phyloP scores from a whole-genome alignment of 208 protist species.

The Crithidia expoeki region DNA sequence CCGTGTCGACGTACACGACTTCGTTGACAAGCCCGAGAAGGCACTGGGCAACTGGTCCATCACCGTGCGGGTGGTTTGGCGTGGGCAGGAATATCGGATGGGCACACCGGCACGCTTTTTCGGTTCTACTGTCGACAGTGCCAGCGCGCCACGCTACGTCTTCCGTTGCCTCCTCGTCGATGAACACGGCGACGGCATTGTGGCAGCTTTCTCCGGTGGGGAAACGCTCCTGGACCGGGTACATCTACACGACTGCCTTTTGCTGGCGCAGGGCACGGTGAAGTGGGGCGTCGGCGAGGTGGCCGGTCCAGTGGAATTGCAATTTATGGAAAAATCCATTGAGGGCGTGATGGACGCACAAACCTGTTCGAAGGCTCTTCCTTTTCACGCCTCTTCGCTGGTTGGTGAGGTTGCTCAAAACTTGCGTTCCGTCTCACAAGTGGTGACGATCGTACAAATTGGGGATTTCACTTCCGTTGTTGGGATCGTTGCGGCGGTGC shows the following conservation, averaged over 20 bases:
- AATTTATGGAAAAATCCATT: constrained; percentile 47
- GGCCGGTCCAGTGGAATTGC: constrained; percentile 39
- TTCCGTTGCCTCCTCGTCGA: constrained; percentile 65
- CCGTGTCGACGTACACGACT: constrained; percentile 40
- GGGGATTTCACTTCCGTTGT: constrained; percentile 60
- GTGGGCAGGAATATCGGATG: constrained; percentile 36
- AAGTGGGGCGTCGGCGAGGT: constrained; percentile 39
- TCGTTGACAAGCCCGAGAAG: constrained; percentile 41
- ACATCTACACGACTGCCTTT: constrained; percentile 34
- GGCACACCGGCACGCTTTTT: not conserved
- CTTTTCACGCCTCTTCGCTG: constrained; percentile 33
- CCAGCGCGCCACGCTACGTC: constrained; percentile 22
- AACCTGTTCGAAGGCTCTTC: constrained; percentile 21
- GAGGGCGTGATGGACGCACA: constrained; percentile 22
- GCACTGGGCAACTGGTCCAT: constrained; percentile 52
- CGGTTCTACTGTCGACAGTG: not conserved
- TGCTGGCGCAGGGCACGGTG: constrained; percentile 35
- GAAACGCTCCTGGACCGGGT: constrained; percentile 29
- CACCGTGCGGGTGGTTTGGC: constrained; percentile 63
- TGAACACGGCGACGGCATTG: constrained; percentile 49
- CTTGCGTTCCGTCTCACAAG: constrained; percentile 33
- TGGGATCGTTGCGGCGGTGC: constrained; percentile 44
- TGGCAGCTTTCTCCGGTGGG: constrained; percentile 32
- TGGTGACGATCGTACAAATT: constrained; percentile 33
- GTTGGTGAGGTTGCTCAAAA: constrained; percentile 40